phyloP scores from a whole-genome alignment of 192 early-diverging fungal genomes.

The Coemansia sp. region DNA sequence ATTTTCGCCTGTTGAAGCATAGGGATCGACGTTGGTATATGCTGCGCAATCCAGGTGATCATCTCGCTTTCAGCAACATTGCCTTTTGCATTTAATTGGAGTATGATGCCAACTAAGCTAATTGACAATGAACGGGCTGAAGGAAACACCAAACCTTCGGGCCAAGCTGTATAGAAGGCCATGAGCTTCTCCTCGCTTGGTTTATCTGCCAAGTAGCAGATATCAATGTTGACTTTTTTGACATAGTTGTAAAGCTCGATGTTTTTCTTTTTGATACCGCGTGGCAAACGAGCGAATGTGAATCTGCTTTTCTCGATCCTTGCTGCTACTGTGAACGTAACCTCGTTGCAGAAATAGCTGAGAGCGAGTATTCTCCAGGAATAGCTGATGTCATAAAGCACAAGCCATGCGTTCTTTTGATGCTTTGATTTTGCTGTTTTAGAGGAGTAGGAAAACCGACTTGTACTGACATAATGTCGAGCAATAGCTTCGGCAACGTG shows the following conservation, averaged over 20 bases:
- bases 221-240: not conserved
- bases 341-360: too few species aligned
- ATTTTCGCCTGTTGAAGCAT: not conserved
- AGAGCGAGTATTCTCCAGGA: too few species aligned
- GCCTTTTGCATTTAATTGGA: not conserved
- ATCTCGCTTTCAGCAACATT: not conserved
- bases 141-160: not conserved
- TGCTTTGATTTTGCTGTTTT: not conserved
- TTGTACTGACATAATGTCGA: not conserved
- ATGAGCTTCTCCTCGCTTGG: not conserved
- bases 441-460: not conserved
- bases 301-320: too few species aligned
- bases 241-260: not conserved
- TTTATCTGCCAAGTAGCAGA: not conserved
- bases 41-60: not conserved
- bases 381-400: too few species aligned
- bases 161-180: not conserved
- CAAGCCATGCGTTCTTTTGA: too few species aligned
- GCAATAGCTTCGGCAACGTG: not conserved
- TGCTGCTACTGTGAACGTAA: too few species aligned
- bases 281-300: too few species aligned
- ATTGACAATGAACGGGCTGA: not conserved
- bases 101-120: not conserved
- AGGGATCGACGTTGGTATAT: not conserved
- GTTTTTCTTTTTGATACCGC: not conserved